Conservation (phyloP, 1,284 basidiomycete genomes). For the Omphalotus olearius region DNA sequence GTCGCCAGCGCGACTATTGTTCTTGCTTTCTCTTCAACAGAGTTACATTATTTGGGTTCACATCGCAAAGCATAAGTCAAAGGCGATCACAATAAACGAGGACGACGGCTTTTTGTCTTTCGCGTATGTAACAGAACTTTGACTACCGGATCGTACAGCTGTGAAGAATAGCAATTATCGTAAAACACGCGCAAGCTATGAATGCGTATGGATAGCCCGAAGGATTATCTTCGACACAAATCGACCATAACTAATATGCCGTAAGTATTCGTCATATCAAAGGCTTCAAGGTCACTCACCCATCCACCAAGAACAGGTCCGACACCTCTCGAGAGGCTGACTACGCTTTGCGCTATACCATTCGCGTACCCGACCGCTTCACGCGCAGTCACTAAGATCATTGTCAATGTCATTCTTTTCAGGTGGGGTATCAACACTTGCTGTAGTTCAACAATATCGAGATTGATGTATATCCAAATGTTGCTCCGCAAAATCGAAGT, state of each 20-base stretch:
- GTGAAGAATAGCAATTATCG: constrained; percentile 56
- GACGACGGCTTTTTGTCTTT: too few relatives aligned
- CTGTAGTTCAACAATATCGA: constrained; percentile 82
- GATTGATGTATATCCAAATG: constrained; percentile 75
- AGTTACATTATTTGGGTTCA: too few relatives aligned
- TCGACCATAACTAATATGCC: constrained; percentile 61
- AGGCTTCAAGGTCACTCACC: constrained; percentile 38
- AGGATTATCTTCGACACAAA: constrained; percentile 62
- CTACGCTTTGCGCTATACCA: constrained; percentile 79
- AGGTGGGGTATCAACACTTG: constrained; percentile 28
- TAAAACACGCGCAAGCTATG: constrained; percentile 56
- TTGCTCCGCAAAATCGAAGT: constrained; percentile 70
- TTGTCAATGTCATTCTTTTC: constrained; percentile 7
- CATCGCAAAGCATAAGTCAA: too few relatives aligned
- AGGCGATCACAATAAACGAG: too few relatives aligned
- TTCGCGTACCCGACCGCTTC: constrained; percentile 73
- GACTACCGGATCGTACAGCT: constrained; percentile 66
- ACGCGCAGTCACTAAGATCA: constrained; percentile 69
- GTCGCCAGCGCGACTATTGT: too few relatives aligned
- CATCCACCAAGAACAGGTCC: constrained; percentile 76
- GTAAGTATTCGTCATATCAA: constrained; percentile 6
- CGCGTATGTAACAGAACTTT: too few relatives aligned
- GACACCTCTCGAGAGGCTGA: constrained; percentile 73
- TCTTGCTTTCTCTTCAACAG: too few relatives aligned
- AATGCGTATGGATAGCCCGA: constrained; percentile 73